Conservation (phyloP, 495 filamentous ascomycete genomes). For the Aspergillus panamensis region DNA sequence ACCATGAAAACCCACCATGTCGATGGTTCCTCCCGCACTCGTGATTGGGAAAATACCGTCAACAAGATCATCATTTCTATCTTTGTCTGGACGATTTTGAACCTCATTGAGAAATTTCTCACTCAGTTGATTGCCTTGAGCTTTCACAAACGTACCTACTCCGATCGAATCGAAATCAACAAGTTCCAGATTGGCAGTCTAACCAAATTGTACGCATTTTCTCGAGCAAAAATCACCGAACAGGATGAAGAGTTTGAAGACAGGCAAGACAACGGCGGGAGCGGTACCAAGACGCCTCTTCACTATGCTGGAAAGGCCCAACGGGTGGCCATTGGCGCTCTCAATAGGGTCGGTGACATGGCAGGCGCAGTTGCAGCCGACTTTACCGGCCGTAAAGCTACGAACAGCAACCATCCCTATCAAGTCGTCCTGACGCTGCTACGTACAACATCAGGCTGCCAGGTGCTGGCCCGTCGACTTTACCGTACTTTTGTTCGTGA, state of each 20-base stretch:
- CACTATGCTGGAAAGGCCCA: conserved; percentile 61
- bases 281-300: conserved; percentile 70
- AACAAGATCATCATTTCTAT: conserved; percentile 85
- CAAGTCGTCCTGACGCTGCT: conserved; percentile 78
- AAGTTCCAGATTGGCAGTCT: conserved; percentile 82
- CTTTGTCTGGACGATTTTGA: conserved; percentile 75
- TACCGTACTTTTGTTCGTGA: conserved; percentile 83
- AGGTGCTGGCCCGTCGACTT: conserved; percentile 85
- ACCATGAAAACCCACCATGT: conserved; percentile 71
- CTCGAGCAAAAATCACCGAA: conserved; percentile 66
- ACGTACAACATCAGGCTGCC: conserved; percentile 66
- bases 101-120: conserved; percentile 88
- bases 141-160: conserved; percentile 89
- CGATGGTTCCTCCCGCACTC: conserved; percentile 48
- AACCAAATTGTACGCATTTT: conserved; percentile 78
- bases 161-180: conserved; percentile 87
- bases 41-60: conserved; percentile 69
- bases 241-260: conserved; percentile 71
- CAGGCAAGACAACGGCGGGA: conserved; percentile 36
- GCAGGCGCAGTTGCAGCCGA: conserved; percentile 91
- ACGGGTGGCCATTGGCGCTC: conserved; percentile 65
- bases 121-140: conserved; percentile 92
- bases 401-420: conserved; percentile 72
- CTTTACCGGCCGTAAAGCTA: conserved; percentile 79
- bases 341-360: conserved; percentile 80